Evolutionary conservation across 129 eudicot genomes (phyloP), one percentile per base, ranked within the genome.

Genomic region (Flaveria trinervia): DNA sequence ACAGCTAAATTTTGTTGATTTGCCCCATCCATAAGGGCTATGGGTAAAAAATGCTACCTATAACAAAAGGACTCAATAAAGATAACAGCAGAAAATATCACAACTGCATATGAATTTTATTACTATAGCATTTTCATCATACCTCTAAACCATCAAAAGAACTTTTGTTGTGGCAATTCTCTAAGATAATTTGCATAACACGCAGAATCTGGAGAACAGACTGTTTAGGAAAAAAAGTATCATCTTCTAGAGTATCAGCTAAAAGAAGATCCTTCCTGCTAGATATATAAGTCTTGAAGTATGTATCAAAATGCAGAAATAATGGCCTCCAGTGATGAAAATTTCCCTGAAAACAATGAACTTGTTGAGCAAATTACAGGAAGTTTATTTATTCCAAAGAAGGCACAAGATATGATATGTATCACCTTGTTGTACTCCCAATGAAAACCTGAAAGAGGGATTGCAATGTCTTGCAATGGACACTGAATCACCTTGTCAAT

Each of bases 251-350:
- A 65, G 83, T 77, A 83, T 95, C 92, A 7, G 89, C 76, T 70
- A 95, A 76, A 70, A 86, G 92, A 33, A 95, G 97, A 55, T 95
- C 99, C 26, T 88, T 95, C 86, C 97, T 84, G 73, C 84, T 61
- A 69, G 89, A 86, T 78, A 95, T 25, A 76, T 89, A 92, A 36
- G 92, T 79, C 90, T 95, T 92, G 84, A 95, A 89, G 77, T 91
- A 95, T 60, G 97, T 85, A 69, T 95, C 94, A 73, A 95, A 95
- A 79, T 95, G 99, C 73, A 89, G 87, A 86, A 95, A 92, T 82
- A 95, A 79, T 15, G 96, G 97, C 77, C 97, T 92, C 99, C 99
- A 95, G 48, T 95, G 97, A 86, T 95, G 94, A 85, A 95, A 92
- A 82, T 95, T 89, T 45, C 99, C 99, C 99, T 95, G 87, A 79